Evolutionary conservation across 108 stramenopile genomes (phyloP), one percentile per base, ranked within the genome.

Genomic region (Nitzschia sp.): DNA sequence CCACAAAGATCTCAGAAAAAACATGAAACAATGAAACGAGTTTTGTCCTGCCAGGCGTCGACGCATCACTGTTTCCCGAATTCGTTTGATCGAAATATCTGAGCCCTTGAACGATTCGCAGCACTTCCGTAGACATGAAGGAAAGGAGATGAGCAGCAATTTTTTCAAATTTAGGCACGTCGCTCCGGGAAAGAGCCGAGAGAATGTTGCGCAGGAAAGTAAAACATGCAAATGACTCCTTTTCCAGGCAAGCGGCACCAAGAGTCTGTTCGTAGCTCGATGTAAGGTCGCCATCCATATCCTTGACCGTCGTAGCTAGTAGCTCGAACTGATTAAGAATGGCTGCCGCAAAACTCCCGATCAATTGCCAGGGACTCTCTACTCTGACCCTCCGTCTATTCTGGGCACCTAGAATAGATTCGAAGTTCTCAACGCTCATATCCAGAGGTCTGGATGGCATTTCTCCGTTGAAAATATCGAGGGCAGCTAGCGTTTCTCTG

Each of bases 61-160:
- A 44, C 8, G 30, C 45, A 36, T 57, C 30, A 19, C 28, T 57
- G 26, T 19, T 22, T 27, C 59, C 48, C 5, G 21, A 11, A 9
- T 23, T 34, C 11, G 63, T 59, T 28, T 76, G 73, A 21, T 78
- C 77, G 19, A 66, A 54, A 58, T 78, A 78, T 35, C 34, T 67
- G 36, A 78, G 34, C 32, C 77, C 63, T 35, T 62, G 55, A 2
- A 47, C 50, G 31, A 67, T 61, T 11, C 60, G 2, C 1, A 78
- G 34, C 0, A 66, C 15, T 32, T 78, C 55, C n/a, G 65, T 53
- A 1, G 63, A 26, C 27, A 71, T 22, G 15, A 25, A 25, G 9
- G 19, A 13, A 0, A 61, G n/a, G 33, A 41, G n/a, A 0, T 31
- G 31, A n/a, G 26, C 13, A 2, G 21, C 36, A 0, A 61, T 13